Evolutionary conservation across 2,329 filamentous ascomycete species (phyloP), one percentile per base, ranked within the genome.

Genomic region (Calonectria hongkongensis): DNA sequence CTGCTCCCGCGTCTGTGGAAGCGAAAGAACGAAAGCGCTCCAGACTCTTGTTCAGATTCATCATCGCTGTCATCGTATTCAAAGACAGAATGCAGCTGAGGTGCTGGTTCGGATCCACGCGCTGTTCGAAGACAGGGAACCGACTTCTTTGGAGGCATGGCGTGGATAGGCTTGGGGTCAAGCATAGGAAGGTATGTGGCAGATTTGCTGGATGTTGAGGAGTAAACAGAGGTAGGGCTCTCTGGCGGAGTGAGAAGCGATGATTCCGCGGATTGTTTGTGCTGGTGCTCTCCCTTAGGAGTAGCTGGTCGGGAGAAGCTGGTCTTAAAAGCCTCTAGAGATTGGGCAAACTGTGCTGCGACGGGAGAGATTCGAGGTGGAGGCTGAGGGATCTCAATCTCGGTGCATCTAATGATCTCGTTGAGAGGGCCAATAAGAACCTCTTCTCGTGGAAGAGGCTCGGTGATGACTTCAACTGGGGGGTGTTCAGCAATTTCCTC

Each of bases 61-160:
- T 79, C 80, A 76, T 87, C 86, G 16, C 80, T 80, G 71, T 89
- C 87, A 76, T 89, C 87, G 16, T 83, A 76, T 51, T 89, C 88
- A 73, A 89, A 89, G 28, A 89, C 85, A 2, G 88, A 89, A n/a
- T 76, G 75, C 15, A 78, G 78, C 48, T 84, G 79, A 12, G 78
- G 74, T 62, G 78, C 76, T 7, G 71, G 72, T 56, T 80, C 79
- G 21, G 79, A 68, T 58, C 75, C 76, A 30, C 79, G 73, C 30
- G 78, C 75, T 39, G 80, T 72, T 41, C 77, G 76, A 47, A 79
- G 78, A 28, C 73, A 78, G 12, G 76, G 77, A 56, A 76, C 76
- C 18, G 83, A 83, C 71, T 81, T 81, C 74, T 77, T 80, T 50
- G 76, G 73, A 15, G 76, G 73, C 30, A 80, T 76, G n/a, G 56